phyloP scores from a whole-genome alignment of 805 yeast genomes.

The Wickerhamiella shivajii region DNA sequence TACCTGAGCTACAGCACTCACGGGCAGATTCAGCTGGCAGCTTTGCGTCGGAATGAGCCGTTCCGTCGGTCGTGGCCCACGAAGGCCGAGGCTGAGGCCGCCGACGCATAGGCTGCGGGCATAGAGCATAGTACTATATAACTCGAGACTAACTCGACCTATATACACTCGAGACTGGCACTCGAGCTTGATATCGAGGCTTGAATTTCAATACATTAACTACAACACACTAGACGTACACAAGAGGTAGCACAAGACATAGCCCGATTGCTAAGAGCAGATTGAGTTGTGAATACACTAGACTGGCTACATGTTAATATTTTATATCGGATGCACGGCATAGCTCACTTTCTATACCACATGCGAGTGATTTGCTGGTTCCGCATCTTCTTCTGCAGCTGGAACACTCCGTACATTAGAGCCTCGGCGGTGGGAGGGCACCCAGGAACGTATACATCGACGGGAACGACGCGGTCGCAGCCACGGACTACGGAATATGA shows the following conservation, averaged over 20 bases:
- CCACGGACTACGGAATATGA: slow-evolving; percentile 83
- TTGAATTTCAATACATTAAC: too few relatives aligned
- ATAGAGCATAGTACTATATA: too few relatives aligned
- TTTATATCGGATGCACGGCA: too few relatives aligned
- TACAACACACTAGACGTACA: too few relatives aligned
- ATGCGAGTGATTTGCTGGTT: slow-evolving; percentile 63
- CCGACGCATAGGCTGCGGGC: too few relatives aligned
- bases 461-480: slow-evolving; percentile 78
- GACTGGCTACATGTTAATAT: too few relatives aligned
- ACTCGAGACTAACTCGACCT: too few relatives aligned
- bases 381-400: slow-evolving; percentile 81
- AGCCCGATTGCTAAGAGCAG: too few relatives aligned
- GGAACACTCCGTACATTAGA: slow-evolving; percentile 79
- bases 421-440: slow-evolving; percentile 91
- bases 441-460: slow-evolving; percentile 82
- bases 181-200: too few relatives aligned
- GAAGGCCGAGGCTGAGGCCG: slow-evolving; percentile 2
- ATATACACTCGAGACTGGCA: too few relatives aligned
- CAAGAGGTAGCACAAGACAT: too few relatives aligned
- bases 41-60: slow-evolving; percentile 17
- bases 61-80: slow-evolving; percentile 15
- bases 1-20: slow-evolving; percentile 23
- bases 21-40: slow-evolving; percentile 21
- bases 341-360: slow-evolving; percentile 54
- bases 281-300: too few relatives aligned